Base-by-base conservation (phyloP, 176 grass and related monocot genomes). In the Aegilops bicornis region DNA sequence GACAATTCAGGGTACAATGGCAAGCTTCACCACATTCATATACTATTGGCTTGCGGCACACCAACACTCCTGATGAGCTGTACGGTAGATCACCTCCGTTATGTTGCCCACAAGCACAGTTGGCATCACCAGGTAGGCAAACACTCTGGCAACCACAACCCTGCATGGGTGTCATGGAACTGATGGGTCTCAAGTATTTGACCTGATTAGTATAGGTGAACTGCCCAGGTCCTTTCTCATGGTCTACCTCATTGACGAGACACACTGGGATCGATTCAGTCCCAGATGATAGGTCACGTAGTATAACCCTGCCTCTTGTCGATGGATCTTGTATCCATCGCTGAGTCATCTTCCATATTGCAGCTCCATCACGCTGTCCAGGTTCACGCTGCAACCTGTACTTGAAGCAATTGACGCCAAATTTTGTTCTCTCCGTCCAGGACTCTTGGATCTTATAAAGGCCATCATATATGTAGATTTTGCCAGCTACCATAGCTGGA, bases 401-500 rank as follows among this genome's bases (percentile, higher is more conserved):
- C 77, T 93, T 91, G 84, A 96, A 96, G 75, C 84, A 82, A 61
- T 89, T 85, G 50, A 89, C 83, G 25, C 91, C 89, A 68, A 58
- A 72, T 30, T 69, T 92, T 61, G 80, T 78, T 63, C 37, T 93
- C 84, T 93, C 88, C 64, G 42, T 89, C 94, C 89, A 89, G 33
- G 91, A 93, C 37, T 89, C 87, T 8, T 89, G 48, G 73, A 96
- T 96, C 79, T 89, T 93, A 61, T 96, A 96, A 74, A 96, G 82
- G 62, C 93, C 93, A 64, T 95, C 91, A 77, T 95, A 95, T 31
- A 95, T 87, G 60, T 95, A 95, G 64, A 96, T 37, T 65, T 95
- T 95, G 13, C 87, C 87, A 60, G 83, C 81, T 25, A n/a, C 1
- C 24, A 73, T 78, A 81, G 71, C 79, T 59, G 84, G 86, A 82